Percentiles rank a stretch among this genome's conserved stretches.
These are phyloP conservation scores for Raffaelea arxii DNA, from an alignment of 2,329 filamentous ascomycete species.

Conservation along the genomic window DNA sequence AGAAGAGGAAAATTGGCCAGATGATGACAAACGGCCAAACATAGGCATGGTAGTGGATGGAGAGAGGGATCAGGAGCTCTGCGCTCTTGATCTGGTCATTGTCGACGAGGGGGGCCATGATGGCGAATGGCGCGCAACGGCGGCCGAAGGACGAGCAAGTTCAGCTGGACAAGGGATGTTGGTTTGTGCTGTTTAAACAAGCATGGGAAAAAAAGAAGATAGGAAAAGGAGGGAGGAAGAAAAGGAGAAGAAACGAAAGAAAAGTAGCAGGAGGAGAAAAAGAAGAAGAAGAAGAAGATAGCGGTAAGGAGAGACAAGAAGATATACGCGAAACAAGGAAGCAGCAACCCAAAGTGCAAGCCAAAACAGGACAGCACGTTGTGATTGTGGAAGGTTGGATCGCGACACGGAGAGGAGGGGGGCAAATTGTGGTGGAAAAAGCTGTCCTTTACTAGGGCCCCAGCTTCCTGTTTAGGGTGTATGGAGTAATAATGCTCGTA, in stretches of 20 bases:
- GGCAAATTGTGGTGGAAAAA: too few relatives aligned
- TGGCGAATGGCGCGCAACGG: background rate
- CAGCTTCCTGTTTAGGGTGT: too few relatives aligned
- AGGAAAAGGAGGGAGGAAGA: background rate
- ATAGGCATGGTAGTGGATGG: conserved; percentile 74
- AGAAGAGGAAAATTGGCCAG: conserved; percentile 85
- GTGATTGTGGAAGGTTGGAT: too few relatives aligned
- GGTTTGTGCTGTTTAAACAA: too few relatives aligned
- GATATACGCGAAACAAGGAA: too few relatives aligned
- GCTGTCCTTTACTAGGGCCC: too few relatives aligned
- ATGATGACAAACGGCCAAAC: conserved; percentile 85
- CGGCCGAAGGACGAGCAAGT: too few relatives aligned
- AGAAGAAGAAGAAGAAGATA: background rate
- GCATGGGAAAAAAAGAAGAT: background rate
- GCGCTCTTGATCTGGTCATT: conserved; percentile 82
- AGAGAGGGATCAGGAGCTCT: conserved; percentile 78
- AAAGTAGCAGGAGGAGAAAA: background rate
- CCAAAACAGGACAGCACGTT: too few relatives aligned
- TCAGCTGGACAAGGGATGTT: too few relatives aligned
- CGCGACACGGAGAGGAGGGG: too few relatives aligned
- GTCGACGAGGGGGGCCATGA: conserved; percentile 73
- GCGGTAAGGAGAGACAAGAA: background rate
- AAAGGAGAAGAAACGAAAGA: background rate
- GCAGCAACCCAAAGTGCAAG: background rate
- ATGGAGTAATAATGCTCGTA: too few relatives aligned